A percentile compares a stretch with the other conserved stretches of the same genome.
These are phyloP conservation scores for Leccinum fallax DNA, from an alignment of 1,284 basidiomycete genomes.

Conservation along the genomic window DNA sequence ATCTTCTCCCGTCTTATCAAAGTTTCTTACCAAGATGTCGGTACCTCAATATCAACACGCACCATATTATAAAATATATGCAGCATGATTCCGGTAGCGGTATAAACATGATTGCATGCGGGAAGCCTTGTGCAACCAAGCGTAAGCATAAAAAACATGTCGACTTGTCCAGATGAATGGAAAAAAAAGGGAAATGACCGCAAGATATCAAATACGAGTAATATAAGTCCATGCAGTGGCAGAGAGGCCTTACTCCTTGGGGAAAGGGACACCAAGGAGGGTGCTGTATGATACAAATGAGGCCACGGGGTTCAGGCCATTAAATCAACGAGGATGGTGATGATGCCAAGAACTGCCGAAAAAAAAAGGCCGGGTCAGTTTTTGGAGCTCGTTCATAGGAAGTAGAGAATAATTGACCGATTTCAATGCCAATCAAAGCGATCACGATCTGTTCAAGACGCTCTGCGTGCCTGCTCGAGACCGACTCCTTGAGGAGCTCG, in stretches of 20 bases:
- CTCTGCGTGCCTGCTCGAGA: constrained; percentile 89
- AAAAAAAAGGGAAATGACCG: neutral
- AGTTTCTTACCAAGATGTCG: constrained; percentile 9
- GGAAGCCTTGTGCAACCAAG: constrained; percentile 2
- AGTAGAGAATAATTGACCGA: constrained; percentile 50
- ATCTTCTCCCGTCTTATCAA: constrained; percentile 8
- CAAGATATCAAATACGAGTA: constrained; percentile 8
- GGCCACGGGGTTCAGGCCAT: constrained; percentile 37
- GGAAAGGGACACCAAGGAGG: constrained; percentile 3
- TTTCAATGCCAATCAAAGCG: constrained; percentile 87
- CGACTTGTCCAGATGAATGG: neutral
- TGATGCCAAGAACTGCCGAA: constrained; percentile 60
- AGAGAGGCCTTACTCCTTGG: constrained; percentile 7
- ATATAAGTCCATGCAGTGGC: constrained; percentile 10
- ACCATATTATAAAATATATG: neutral
- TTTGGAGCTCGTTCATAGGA: neutral
- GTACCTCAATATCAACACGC: neutral
- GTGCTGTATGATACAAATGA: constrained; percentile 14
- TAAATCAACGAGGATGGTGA: constrained; percentile 73
- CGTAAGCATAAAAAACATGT: constrained; percentile 1
- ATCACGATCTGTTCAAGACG: constrained; percentile 96
- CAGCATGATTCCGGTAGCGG: neutral
- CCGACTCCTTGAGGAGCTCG: constrained; percentile 92
- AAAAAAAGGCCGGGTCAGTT: constrained; percentile 4
- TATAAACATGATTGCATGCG: constrained; percentile 3